Conservation (phyloP, 2,329 filamentous ascomycete species). For the Microdochium trichocladiopsis region DNA sequence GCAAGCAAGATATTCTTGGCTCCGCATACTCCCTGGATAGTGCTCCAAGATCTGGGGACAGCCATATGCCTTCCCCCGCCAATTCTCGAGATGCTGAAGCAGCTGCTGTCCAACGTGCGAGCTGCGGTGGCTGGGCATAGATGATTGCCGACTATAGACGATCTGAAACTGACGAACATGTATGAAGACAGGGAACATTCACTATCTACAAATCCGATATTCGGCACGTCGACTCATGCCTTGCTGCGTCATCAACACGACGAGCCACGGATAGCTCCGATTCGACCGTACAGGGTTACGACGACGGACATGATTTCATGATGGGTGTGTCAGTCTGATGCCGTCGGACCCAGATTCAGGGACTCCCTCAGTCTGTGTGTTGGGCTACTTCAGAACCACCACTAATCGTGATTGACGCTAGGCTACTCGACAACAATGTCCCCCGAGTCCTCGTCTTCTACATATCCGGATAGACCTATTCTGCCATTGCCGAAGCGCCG, state of each 20-base stretch:
- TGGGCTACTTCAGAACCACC: neutral
- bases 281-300: neutral
- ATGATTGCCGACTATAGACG: too few relatives aligned
- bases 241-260: neutral
- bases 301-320: neutral
- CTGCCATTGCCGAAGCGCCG: conserved; percentile 85
- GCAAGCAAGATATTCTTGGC: too few relatives aligned
- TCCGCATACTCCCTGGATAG: too few relatives aligned
- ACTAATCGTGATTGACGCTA: conserved; percentile 12
- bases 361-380: neutral
- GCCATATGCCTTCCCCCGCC: too few relatives aligned
- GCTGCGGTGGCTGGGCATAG: too few relatives aligned
- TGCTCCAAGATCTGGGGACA: too few relatives aligned
- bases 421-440: conserved; percentile 49
- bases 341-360: conserved; percentile 4
- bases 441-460: conserved; percentile 69
- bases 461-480: conserved; percentile 87
- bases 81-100: too few relatives aligned
- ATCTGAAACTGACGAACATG: too few relatives aligned
- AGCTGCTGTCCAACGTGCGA: too few relatives aligned
- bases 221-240: neutral
- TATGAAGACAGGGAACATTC: too few relatives aligned
- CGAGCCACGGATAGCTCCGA: neutral
- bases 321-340: conserved; percentile 10
- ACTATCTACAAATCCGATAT: neutral